Evolutionary conservation across 208 protist genomes (phyloP).

Genomic region (Trypanosoma mega): DNA sequence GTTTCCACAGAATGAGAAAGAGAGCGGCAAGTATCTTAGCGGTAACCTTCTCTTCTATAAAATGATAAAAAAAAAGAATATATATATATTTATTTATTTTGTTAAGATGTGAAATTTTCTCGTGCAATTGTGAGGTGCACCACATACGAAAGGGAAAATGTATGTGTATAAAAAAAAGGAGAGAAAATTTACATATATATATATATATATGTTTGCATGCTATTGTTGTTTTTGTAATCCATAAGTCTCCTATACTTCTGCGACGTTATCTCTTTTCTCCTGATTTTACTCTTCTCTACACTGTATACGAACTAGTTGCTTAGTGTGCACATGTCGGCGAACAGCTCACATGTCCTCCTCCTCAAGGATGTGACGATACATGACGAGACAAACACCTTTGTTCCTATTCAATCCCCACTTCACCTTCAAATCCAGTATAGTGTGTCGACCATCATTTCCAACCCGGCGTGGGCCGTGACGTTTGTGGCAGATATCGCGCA

Average conservation of each 20-base stretch:
- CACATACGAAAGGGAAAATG: no score
- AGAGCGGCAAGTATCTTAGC: no score
- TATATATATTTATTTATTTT: no score
- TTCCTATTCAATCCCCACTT: slow-evolving; percentile 28
- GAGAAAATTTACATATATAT: not conserved
- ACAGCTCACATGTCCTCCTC: no score
- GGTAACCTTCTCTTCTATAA: no score
- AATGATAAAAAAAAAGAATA: no score
- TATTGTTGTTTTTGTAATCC: not conserved
- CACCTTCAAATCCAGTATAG: slow-evolving; percentile 26
- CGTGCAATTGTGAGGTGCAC: no score
- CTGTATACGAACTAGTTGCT: slow-evolving; percentile 1
- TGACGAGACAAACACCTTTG: slow-evolving; percentile 12
- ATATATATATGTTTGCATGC: not conserved
- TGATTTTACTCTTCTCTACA: not conserved
- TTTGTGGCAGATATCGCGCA: slow-evolving; percentile 61
- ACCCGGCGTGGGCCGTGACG: slow-evolving; percentile 24
- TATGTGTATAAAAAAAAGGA: not conserved
- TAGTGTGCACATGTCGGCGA: no score
- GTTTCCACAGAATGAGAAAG: no score
- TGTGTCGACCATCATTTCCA: not conserved
- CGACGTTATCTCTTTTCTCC: not conserved
- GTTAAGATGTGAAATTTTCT: no score
- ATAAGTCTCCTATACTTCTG: not conserved
- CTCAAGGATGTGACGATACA: no score